Base-by-base conservation (phyloP, 1,139 yeast species). In the Kurtzmaniella quercitrusa region DNA sequence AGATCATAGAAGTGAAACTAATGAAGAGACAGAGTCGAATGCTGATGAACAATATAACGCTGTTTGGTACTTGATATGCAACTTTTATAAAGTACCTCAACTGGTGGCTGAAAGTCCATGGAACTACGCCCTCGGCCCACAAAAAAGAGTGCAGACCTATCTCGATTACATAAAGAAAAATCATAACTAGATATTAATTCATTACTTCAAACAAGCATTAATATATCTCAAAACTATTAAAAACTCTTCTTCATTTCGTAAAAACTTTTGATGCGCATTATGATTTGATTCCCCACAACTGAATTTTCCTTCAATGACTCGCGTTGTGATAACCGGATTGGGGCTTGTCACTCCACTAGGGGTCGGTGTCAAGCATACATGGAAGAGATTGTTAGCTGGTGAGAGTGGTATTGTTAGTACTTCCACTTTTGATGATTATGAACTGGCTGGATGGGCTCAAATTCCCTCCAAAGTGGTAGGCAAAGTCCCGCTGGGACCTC, bases 241-340 rank as follows among this genome's bases (percentile, higher is more conserved):
- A n/a, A n/a, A 21, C 23, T 21, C 23, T 21, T 21, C 23, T 21
- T 21, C 6, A 21, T 21, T 21, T n/a, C n/a, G n/a, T n/a, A n/a
- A 21, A 21, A 21, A 21, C 23, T 21, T 6, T n/a, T n/a, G n/a
- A n/a, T n/a, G n/a, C n/a, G n/a, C n/a, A n/a, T n/a, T n/a, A 32
- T 32, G 16, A 33, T 33, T n/a, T 19, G 21, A 15, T 2, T n/a
- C 36, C 36, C 21, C 17, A 19, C 35, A 15, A 9, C 4, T 12
- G 18, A 30, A 30, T 30, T 17, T 20, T 17, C 18, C 21, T 11
- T 9, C n/a, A 9, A 42, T 42, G 45, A 22, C 26, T 38, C 65
- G 96, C 60, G 96, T 91, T 1, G 98, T 93, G 1, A 83, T 93
- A 1, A 93, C 98, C 0, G 98, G 98, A 0, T 60, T 91, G 14